A percentile compares a stretch with the other conserved stretches of the same genome.
These are phyloP conservation scores for Ramaria sp. DNA, from an alignment of 768 basidiomycete genomes.

Conservation along the genomic window DNA sequence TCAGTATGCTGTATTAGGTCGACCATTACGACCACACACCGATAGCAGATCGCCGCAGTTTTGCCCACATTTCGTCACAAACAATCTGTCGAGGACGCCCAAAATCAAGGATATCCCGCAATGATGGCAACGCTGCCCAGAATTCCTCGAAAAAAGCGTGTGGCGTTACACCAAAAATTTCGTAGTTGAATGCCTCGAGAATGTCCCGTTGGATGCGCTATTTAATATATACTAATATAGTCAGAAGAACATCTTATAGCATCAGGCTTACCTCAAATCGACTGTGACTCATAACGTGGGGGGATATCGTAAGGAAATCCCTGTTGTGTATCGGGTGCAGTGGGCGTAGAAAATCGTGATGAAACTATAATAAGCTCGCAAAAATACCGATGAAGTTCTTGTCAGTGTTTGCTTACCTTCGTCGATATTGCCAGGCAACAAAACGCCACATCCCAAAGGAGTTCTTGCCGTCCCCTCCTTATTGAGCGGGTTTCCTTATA, in stretches of 20 bases:
- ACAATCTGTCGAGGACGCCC: constrained; percentile 36
- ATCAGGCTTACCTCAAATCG: constrained; percentile 41
- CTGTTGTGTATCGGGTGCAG: constrained; percentile 38
- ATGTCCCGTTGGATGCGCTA: constrained; percentile 50
- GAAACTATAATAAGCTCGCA: constrained; percentile 29
- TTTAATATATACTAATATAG: not conserved
- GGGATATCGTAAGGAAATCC: constrained; percentile 42
- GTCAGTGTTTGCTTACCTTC: constrained; percentile 31
- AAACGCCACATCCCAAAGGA: constrained; percentile 49
- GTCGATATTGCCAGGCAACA: constrained; percentile 49
- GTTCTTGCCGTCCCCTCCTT: constrained; percentile 16
- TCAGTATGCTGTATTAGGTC: not conserved
- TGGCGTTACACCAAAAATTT: constrained; percentile 40
- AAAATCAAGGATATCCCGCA: constrained; percentile 29
- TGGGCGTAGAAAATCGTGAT: constrained; percentile 52
- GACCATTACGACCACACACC: constrained; percentile 22
- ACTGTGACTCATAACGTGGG: constrained; percentile 31
- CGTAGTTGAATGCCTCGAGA: constrained; percentile 34
- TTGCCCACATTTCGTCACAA: constrained; percentile 37
- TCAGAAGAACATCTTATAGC: not conserved
- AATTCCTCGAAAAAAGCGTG: constrained; percentile 43
- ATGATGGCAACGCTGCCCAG: constrained; percentile 42
- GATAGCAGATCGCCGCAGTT: constrained; percentile 31
- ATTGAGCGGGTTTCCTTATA: constrained; percentile 1
- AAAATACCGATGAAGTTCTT: not conserved